phyloP scores from a whole-genome alignment of 352 stramenopile genomes.

The Globisporangium yorkense region DNA sequence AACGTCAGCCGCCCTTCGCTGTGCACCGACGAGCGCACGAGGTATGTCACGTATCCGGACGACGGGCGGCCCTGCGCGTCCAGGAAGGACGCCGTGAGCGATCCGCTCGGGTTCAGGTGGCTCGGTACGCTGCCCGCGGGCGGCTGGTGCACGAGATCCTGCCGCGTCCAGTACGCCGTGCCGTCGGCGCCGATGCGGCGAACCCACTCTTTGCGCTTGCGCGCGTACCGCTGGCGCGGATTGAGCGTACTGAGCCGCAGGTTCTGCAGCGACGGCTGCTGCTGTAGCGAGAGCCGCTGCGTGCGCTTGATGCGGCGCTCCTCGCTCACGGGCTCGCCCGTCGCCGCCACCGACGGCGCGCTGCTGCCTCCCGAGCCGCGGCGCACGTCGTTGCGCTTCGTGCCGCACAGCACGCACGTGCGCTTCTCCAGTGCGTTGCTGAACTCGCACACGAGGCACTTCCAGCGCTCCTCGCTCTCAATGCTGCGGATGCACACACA shows the following conservation, averaged over 20 bases:
- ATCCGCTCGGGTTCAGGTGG: neutral
- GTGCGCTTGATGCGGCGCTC: constrained; percentile 17
- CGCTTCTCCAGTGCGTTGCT: constrained; percentile 59
- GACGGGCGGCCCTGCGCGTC: constrained; percentile 27
- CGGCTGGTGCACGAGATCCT: constrained; percentile 1
- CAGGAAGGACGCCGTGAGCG: constrained; percentile 1
- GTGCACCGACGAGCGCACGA: constrained; percentile 59
- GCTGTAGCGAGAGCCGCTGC: constrained; percentile 15
- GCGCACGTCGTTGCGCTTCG: constrained; percentile 41
- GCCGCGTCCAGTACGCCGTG: constrained; percentile 56
- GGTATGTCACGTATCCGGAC: constrained; percentile 62
- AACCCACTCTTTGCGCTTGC: constrained; percentile 78
- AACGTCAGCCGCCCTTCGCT: constrained; percentile 56
- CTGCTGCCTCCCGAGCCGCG: constrained; percentile 19
- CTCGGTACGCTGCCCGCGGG: neutral
- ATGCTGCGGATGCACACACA: constrained; percentile 20
- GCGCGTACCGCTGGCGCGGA: constrained; percentile 65
- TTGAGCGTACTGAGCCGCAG: constrained; percentile 62
- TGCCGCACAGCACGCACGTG: constrained; percentile 66
- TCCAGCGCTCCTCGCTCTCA: constrained; percentile 62
- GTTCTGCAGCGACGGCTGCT: constrained; percentile 18
- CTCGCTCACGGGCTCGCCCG: constrained; percentile 5
- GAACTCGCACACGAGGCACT: constrained; percentile 74
- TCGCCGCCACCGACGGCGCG: constrained; percentile 7
- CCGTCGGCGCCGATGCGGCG: constrained; percentile 55